These are phyloP conservation scores for Tetraselmis chui DNA, from an alignment of 139 green algal genomes.

Conservation along the genomic window DNA sequence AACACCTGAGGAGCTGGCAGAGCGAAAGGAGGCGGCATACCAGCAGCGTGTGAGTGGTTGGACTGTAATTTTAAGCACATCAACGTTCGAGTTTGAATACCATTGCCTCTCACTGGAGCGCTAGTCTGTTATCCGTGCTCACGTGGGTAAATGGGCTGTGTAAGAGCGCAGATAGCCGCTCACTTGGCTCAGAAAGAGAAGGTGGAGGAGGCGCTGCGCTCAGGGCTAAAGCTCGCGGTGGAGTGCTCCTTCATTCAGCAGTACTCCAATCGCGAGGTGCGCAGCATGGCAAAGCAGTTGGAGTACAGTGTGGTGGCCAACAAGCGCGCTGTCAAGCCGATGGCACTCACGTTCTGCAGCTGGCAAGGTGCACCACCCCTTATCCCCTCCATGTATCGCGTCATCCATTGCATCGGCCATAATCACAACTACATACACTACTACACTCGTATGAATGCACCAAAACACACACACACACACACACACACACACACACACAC, in stretches of 20 bases:
- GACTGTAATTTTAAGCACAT: too few species aligned
- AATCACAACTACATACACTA: too few species aligned
- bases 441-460: too few species aligned
- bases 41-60: not conserved
- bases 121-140: not conserved
- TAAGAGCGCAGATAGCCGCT: not conserved
- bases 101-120: not conserved
- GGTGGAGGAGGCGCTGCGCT: not conserved
- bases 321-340: constrained; percentile 9
- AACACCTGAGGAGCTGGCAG: not conserved
- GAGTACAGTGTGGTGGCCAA: constrained; percentile 18
- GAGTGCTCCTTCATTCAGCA: constrained; percentile 4
- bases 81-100: not conserved
- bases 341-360: constrained; percentile 21
- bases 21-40: not conserved
- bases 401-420: too few species aligned
- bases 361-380: constrained; percentile 9
- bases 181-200: constrained; percentile 4
- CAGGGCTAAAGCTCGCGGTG: not conserved
- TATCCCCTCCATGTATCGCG: not conserved
- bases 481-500: too few species aligned
- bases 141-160: too few species aligned
- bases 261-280: constrained; percentile 5
- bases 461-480: too few species aligned
- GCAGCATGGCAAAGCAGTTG: constrained; percentile 41